These are phyloP conservation scores for Apiotrichum veenhuisii DNA, from an alignment of 1,284 basidiomycete genomes.

Conservation along the genomic window DNA sequence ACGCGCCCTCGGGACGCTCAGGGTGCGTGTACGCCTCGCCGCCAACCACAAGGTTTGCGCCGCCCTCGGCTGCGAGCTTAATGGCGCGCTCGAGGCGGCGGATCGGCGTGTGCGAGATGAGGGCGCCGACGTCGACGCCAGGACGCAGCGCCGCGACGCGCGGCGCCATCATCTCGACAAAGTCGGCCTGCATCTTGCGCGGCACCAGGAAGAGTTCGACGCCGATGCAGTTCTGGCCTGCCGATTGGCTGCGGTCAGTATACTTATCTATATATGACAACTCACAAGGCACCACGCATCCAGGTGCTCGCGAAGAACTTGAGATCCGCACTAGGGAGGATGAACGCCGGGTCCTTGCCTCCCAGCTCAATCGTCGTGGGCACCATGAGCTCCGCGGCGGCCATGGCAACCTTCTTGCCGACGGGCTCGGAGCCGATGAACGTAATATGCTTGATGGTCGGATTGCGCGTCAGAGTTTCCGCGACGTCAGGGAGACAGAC, in stretches of 20 bases:
- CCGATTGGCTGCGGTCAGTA: conserved; percentile 13
- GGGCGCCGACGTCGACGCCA: conserved; percentile 52
- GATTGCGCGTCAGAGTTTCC: conserved; percentile 72
- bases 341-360: conserved; percentile 56
- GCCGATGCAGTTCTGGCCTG: conserved; percentile 94
- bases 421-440: conserved; percentile 89
- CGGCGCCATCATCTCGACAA: conserved; percentile 63
- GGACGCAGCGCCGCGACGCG: conserved; percentile 64
- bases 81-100: conserved; percentile 67
- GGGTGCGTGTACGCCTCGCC: conserved; percentile 62
- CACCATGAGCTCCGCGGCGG: conserved; percentile 77
- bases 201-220: conserved; percentile 79
- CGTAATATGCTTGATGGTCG: conserved; percentile 64
- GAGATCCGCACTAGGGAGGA: conserved; percentile 53
- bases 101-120: conserved; percentile 59
- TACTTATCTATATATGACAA: conserved; percentile 16
- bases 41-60: conserved; percentile 68
- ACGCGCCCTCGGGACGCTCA: conserved; percentile 65
- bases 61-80: conserved; percentile 61
- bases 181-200: conserved; percentile 52
- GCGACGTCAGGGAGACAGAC: conserved; percentile 86
- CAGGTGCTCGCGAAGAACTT: conserved; percentile 53
- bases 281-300: conserved; percentile 85
- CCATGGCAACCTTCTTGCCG: conserved; percentile 74
- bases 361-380: conserved; percentile 89